These are phyloP conservation scores for Pichia sp. DNA, from an alignment of 1,139 yeast genomes.

Conservation along the genomic window DNA sequence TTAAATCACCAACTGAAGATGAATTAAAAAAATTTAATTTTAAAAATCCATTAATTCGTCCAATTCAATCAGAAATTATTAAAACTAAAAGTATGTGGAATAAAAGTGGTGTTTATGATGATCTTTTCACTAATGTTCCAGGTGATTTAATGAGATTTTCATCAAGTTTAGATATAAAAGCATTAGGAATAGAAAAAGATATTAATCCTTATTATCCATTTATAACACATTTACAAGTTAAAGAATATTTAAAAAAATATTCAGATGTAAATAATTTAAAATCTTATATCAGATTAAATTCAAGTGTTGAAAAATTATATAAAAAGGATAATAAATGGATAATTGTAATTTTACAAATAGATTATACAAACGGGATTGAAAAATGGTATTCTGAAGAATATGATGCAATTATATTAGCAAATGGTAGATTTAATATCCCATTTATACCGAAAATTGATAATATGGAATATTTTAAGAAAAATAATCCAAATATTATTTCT, in stretches of 20 bases:
- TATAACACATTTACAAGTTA: constrained; percentile 35
- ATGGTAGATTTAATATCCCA: constrained; percentile 43
- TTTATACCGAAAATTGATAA: constrained; percentile 40
- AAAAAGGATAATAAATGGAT: constrained; percentile 20
- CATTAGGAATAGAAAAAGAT: constrained; percentile 2
- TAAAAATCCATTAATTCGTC: too few species aligned
- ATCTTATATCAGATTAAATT: constrained; percentile 34
- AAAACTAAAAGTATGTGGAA: constrained; percentile 30
- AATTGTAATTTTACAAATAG: constrained; percentile 12
- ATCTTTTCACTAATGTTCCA: constrained; percentile 43
- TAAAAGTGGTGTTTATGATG: constrained; percentile 33
- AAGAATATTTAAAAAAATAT: constrained; percentile 28
- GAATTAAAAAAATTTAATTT: too few species aligned
- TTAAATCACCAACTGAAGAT: too few species aligned
- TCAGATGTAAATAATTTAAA: constrained; percentile 29
- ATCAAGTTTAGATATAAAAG: constrained; percentile 16
- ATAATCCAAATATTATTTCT: constrained; percentile 19
- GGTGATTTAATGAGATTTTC: constrained; percentile 39
- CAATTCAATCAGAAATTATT: too few species aligned
- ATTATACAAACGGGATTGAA: constrained; percentile 24
- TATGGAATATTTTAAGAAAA: constrained; percentile 32
- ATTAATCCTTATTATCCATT: constrained; percentile 38
- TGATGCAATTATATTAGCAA: constrained; percentile 41
- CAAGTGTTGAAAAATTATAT: constrained; percentile 36
- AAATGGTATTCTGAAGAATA: constrained; percentile 32